Evolutionary conservation across 805 yeast species (phyloP), one percentile per base, ranked within the genome.

Genomic region (Ogataea degrootiae): DNA sequence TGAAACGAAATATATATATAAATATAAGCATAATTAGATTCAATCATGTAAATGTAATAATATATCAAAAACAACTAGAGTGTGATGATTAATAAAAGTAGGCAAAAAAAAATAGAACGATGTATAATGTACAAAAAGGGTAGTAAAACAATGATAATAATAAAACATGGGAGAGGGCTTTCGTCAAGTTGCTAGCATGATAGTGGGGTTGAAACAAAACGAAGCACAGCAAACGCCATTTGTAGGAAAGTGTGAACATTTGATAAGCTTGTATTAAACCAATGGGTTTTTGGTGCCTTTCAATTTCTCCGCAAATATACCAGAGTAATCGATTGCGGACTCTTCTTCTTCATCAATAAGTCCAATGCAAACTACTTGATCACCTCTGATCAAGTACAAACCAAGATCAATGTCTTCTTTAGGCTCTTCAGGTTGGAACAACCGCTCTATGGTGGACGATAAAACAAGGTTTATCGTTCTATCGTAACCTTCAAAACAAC

Each of bases 381-480:
- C 83, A 1, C 86, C 86, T 61, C 87, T 72, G 56, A 82, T 67
- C 63, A 81, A 61, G 47, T 74, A 71, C 7, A 74, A 61, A 1
- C 84, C 85, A 43, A 77, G 52, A 4, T 66, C 67, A 21, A 74
- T 64, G 46, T 70, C 74, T 42, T 60, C 62, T 9, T 66, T 67
- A 5, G 65, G 65, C n/a, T 60, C 65, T n/a, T 70, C 72, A 0
- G 60, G 60, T 44, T 69, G 71, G 39, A 81, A 70, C 16, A 79
- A 59, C 42, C 83, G 63, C 58, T 82, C 86, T 19, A 67, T 61
- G 16, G 84, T 73, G 37, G 72, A 64, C 3, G 78, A 66, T 37
- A 85, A 63, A 37, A 84, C 69, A 34, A 85, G 57, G 58, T 85
- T 85, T 22, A 86, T 77, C 40, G 79, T 71, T 52, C 80, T 78